phyloP scores from a whole-genome alignment of 2,329 filamentous ascomycete species.

The Trichoderma sp. region DNA sequence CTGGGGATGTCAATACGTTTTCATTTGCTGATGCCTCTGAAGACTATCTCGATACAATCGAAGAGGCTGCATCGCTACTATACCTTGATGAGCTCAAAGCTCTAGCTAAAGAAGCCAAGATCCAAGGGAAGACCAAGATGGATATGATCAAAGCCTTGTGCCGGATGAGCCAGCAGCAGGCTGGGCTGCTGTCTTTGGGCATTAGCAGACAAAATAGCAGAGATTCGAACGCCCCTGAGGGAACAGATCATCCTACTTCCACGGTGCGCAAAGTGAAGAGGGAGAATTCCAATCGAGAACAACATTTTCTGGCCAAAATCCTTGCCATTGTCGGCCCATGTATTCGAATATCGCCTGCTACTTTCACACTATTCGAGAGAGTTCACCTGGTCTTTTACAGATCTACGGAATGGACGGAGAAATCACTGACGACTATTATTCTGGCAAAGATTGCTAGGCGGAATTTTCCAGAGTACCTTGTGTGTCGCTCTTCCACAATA shows the following conservation, averaged over 20 bases:
- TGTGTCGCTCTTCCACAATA: constrained; percentile 86
- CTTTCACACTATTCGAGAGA: constrained; percentile 83
- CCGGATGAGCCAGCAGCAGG: constrained; percentile 72
- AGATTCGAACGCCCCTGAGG: constrained; percentile 52
- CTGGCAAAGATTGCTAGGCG: constrained; percentile 84
- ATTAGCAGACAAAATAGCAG: constrained; percentile 65
- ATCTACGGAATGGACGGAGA: constrained; percentile 96
- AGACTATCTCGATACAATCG: constrained; percentile 70
- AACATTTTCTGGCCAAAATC: constrained; percentile 77
- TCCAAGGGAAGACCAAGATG: constrained; percentile 84
- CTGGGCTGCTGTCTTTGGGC: constrained; percentile 69
- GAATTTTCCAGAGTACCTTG: constrained; percentile 88
- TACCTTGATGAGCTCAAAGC: constrained; percentile 84
- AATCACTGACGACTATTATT: constrained; percentile 92
- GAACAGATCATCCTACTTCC: constrained; percentile 38
- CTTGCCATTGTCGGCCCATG: constrained; percentile 77
- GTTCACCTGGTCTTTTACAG: constrained; percentile 96
- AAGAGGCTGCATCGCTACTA: constrained; percentile 80
- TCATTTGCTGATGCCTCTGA: constrained; percentile 80
- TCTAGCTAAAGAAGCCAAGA: constrained; percentile 82
- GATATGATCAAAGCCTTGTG: constrained; percentile 75
- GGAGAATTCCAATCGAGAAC: constrained; percentile 62
- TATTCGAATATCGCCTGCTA: constrained; percentile 71
- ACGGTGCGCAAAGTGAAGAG: constrained; percentile 25
- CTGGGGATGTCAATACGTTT: constrained; percentile 58